These are phyloP conservation scores for Beta corolliflora DNA, from an alignment of 179 eudicot genomes.

Conservation along the genomic window DNA sequence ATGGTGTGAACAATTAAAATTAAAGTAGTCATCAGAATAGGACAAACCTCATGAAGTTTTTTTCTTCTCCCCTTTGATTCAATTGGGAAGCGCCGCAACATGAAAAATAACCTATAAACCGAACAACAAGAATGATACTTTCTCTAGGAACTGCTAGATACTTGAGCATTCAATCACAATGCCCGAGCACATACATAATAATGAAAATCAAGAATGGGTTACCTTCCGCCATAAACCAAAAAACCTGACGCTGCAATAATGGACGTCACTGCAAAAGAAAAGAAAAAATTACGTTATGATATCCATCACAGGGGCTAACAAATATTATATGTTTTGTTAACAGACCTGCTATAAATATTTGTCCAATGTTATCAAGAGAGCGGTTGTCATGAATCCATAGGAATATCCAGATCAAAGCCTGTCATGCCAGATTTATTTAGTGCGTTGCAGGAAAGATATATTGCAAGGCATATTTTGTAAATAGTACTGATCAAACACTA, in stretches of 20 bases:
- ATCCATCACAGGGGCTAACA: background rate
- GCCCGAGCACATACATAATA: background rate
- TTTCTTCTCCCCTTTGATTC: slow-evolving; percentile 94
- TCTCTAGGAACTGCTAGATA: background rate
- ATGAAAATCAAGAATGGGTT: slow-evolving; percentile 20
- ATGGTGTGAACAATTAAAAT: no score
- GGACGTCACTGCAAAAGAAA: slow-evolving; percentile 59
- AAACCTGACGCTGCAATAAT: slow-evolving; percentile 82
- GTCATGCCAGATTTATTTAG: slow-evolving; percentile 26
- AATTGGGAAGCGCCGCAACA: slow-evolving; percentile 90
- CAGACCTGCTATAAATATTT: slow-evolving; percentile 75
- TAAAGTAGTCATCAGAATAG: background rate
- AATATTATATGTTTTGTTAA: slow-evolving; percentile 3
- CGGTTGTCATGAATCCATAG: slow-evolving; percentile 67
- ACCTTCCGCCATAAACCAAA: slow-evolving; percentile 90
- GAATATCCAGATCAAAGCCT: slow-evolving; percentile 79
- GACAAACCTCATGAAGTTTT: slow-evolving; percentile 89
- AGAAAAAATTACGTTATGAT: slow-evolving; percentile 22
- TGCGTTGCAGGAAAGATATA: background rate
- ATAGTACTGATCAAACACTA: background rate
- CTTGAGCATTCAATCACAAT: background rate
- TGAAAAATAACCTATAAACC: slow-evolving; percentile 65
- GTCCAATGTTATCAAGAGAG: slow-evolving; percentile 51
- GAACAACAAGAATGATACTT: slow-evolving; percentile 16
- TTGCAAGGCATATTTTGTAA: background rate